Evolutionary conservation across 345 rosid genomes (phyloP).

Genomic region (Hypericum perforatum): DNA sequence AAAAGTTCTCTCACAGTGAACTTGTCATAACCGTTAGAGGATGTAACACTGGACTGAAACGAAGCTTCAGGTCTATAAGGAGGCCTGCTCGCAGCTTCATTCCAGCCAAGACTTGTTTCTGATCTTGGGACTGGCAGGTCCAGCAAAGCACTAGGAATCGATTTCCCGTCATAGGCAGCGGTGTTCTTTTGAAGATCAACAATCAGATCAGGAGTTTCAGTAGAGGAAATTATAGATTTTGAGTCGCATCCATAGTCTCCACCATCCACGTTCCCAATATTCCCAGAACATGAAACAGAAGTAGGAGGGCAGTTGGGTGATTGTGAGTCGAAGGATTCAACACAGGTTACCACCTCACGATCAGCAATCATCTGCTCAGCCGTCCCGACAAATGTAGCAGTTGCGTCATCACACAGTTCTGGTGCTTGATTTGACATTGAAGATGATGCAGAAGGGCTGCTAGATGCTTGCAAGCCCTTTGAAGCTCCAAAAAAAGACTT

Average conservation of each 20-base stretch:
- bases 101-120: slow-evolving; percentile 20
- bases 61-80: slow-evolving; percentile 22
- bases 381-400: slow-evolving; percentile 51
- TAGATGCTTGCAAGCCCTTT: slow-evolving; percentile 53
- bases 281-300: slow-evolving; percentile 19
- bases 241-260: slow-evolving; percentile 24
- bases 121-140: slow-evolving; percentile 18
- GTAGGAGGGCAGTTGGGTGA: slow-evolving; percentile 26
- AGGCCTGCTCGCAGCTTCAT: slow-evolving; percentile 24
- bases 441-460: slow-evolving; percentile 70
- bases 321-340: slow-evolving; percentile 28
- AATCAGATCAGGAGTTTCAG: slow-evolving; percentile 25
- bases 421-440: slow-evolving; percentile 66
- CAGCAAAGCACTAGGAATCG: slow-evolving; percentile 16
- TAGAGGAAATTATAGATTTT: slow-evolving; percentile 23
- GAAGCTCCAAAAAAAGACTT: slow-evolving; percentile 32
- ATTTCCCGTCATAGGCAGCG: slow-evolving; percentile 15
- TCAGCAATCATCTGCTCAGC: slow-evolving; percentile 32
- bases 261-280: slow-evolving; percentile 19
- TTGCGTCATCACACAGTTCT: slow-evolving; percentile 74
- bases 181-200: slow-evolving; percentile 20
- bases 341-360: slow-evolving; percentile 22
- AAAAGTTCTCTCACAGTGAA: slow-evolving; percentile 56
- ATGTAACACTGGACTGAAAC: slow-evolving; percentile 23
- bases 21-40: slow-evolving; percentile 50